phyloP scores from a whole-genome alignment of 108 stramenopile species.

The Cyclotella baltica region DNA sequence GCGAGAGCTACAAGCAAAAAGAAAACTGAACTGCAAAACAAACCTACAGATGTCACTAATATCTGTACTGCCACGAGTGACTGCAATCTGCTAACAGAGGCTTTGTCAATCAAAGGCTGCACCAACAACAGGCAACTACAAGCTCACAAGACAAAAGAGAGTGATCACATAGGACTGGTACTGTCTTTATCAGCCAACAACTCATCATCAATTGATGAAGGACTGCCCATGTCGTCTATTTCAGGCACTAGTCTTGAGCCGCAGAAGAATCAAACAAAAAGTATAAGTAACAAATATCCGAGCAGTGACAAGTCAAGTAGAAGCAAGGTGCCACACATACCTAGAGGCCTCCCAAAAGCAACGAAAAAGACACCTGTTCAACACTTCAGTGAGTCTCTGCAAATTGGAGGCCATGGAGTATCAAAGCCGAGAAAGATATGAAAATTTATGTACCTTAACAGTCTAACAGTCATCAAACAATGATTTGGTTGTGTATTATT shows the following conservation, averaged over 20 bases:
- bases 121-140: too few species aligned
- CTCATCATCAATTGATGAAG: neutral
- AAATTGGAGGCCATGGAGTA: slow-evolving; percentile 5
- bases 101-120: neutral
- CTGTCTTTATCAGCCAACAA: neutral
- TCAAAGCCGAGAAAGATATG: too few species aligned
- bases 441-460: too few species aligned
- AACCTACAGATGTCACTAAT: slow-evolving; percentile 4
- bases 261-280: too few species aligned
- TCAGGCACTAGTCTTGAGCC: too few species aligned
- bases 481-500: too few species aligned
- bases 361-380: neutral
- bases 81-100: neutral
- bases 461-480: too few species aligned
- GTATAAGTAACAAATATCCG: too few species aligned
- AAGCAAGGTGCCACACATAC: neutral
- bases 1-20: neutral
- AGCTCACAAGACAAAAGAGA: neutral
- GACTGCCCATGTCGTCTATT: too few species aligned
- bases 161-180: neutral
- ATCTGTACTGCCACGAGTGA: neutral
- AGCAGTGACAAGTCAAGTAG: too few species aligned
- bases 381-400: neutral
- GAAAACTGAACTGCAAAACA: neutral
- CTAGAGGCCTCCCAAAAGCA: neutral